Evolutionary conservation across 1,284 basidiomycete species (phyloP).

Genomic region (Ganoderma resinaceum): DNA sequence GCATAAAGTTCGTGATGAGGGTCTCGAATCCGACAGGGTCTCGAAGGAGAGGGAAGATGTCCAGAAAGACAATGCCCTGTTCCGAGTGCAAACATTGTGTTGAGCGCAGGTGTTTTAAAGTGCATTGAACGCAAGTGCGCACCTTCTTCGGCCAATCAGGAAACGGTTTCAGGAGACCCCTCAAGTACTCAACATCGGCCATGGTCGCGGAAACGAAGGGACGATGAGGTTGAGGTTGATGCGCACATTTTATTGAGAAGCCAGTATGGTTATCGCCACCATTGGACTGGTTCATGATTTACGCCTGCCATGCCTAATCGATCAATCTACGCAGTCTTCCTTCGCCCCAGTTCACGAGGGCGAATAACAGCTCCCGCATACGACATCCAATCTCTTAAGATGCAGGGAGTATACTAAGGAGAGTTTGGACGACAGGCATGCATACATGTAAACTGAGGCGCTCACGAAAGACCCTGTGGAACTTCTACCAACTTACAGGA

Average conservation of each 20-base stretch:
- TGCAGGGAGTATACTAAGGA: no score
- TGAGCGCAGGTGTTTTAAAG: background rate
- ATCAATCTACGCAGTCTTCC: background rate
- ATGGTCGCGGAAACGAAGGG: constrained; percentile 45
- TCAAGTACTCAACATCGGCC: constrained; percentile 82
- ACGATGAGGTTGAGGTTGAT: background rate
- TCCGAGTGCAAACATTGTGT: background rate
- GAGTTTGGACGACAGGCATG: background rate
- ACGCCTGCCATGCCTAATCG: background rate
- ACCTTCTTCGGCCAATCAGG: constrained; percentile 92
- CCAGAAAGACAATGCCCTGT: constrained; percentile 83
- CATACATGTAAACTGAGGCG: background rate
- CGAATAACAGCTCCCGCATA: no score
- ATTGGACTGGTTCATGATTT: constrained; percentile 10
- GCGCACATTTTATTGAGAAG: background rate
- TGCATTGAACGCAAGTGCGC: constrained; percentile 19
- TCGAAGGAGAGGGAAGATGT: constrained; percentile 91
- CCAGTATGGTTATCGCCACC: background rate
- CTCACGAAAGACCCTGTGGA: background rate
- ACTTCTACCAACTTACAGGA: no score
- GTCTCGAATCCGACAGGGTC: constrained; percentile 88
- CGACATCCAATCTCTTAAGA: no score
- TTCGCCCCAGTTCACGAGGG: background rate
- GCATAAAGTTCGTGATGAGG: constrained; percentile 89
- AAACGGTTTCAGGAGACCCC: constrained; percentile 70